A percentile compares a stretch with the other conserved stretches of the same genome.
Conservation (phyloP, 2,329 filamentous ascomycete genomes). For the Colletotrichum sp. region DNA sequence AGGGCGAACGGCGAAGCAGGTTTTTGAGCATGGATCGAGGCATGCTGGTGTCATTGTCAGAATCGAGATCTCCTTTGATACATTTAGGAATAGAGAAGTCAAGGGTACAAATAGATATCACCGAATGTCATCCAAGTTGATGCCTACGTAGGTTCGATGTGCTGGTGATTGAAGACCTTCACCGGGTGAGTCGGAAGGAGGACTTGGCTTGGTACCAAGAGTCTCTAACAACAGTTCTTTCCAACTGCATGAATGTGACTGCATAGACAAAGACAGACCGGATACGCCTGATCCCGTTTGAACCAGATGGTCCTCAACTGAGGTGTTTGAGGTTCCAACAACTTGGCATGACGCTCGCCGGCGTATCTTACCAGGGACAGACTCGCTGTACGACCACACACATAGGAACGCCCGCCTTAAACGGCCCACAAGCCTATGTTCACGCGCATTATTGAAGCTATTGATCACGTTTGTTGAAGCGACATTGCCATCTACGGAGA, state of each 20-base stretch:
- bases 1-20: neutral
- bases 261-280: neutral
- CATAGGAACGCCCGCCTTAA: rapidly evolving
- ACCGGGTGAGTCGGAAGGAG: neutral
- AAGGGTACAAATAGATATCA: neutral
- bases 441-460: neutral
- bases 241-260: neutral
- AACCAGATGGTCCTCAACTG: neutral
- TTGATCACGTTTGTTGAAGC: rapidly evolving
- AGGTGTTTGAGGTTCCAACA: neutral
- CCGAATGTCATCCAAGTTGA: neutral
- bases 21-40: neutral
- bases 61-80: neutral
- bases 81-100: neutral
- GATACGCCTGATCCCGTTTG: rapidly evolving
- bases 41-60: neutral
- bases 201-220: neutral
- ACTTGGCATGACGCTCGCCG: neutral
- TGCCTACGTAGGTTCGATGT: neutral
- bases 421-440: rapidly evolving
- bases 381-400: neutral
- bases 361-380: neutral
- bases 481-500: rapidly evolving
- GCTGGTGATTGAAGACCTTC: neutral
- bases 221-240: neutral